Evolutionary conservation across 2,329 filamentous ascomycete species (phyloP), one percentile per base, ranked within the genome.

Genomic region (Sporothrix protearum): DNA sequence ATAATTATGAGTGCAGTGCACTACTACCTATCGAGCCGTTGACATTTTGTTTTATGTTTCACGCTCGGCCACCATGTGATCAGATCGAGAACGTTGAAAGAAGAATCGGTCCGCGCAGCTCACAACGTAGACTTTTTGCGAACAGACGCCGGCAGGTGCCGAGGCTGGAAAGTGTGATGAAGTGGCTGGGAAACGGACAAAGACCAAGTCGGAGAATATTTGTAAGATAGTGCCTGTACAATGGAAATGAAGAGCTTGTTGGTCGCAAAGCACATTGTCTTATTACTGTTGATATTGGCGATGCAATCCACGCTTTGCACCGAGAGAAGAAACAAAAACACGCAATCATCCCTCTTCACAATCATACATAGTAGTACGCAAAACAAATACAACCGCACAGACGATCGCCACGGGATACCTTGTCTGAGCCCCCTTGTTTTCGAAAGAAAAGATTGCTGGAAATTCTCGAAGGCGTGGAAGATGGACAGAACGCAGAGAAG

Each of bases 301-400:
- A 53, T 53, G n/a, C 7, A 53, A 53, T n/a, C 3, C 47, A n/a
- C n/a, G n/a, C n/a, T n/a, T n/a, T n/a, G n/a, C n/a, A 25, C 51
- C n/a, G 51, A 47, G n/a, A 53, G 6, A 55, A 12, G 22, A 55
- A 14, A 6, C 9, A 14, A 25, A 30, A 33, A 57, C 53, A 39
- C 55, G 30, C 30, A 59, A 59, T 39, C 55, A 59, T n/a, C n/a
- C 14, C 3, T 3, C 19, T 16, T 19, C 12, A 16, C 45, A 16
- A 16, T 49, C 16, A 9, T 53, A 53, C 57, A 42, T 12, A 28
- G n/a, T n/a, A n/a, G n/a, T n/a, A n/a, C n/a, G n/a, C n/a, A 45
- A 42, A 25, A 36, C 45, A 53, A 28, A 64, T 64, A 36, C 59
- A 64, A 64, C 63, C 63, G 33, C 63, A 66, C 63, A 66, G 63